Percentiles rank a stretch among this genome's conserved stretches.
phyloP scores from a whole-genome alignment of 78 protist genomes.

The Dictyostelium firmibasis region DNA sequence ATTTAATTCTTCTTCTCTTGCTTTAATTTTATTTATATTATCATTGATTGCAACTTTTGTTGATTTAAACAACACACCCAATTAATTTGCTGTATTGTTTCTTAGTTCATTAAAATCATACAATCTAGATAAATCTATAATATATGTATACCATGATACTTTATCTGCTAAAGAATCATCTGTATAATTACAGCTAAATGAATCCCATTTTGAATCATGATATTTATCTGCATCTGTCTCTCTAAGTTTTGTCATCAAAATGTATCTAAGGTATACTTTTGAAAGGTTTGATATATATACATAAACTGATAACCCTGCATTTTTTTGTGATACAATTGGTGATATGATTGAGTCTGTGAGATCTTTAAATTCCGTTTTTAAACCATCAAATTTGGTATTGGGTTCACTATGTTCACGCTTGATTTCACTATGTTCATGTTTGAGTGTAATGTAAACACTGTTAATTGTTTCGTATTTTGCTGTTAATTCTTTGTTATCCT shows the following conservation, averaged over 20 bases:
- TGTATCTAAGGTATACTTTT: background rate
- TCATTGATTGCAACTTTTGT: background rate
- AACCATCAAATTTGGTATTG: no score
- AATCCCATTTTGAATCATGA: background rate
- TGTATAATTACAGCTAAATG: background rate
- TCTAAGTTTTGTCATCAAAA: background rate
- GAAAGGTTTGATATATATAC: background rate
- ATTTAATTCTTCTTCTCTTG: background rate
- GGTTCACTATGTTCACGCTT: no score
- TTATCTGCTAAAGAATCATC: background rate
- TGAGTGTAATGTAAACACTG: no score
- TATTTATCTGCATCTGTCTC: background rate
- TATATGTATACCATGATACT: background rate
- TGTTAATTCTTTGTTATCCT: no score
- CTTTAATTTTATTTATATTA: no score
- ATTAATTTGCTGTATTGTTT: background rate
- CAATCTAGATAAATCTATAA: background rate
- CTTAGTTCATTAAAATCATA: background rate
- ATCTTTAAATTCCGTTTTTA: no score
- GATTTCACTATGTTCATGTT: no score
- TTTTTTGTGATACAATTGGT: no score
- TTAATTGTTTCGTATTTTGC: no score
- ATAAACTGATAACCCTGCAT: background rate
- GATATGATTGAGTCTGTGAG: no score
- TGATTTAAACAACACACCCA: no score